A percentile compares a stretch with the other conserved stretches of the same genome.
phyloP scores from a whole-genome alignment of 2,329 filamentous ascomycete genomes.

The Grosmannia penicillata region DNA sequence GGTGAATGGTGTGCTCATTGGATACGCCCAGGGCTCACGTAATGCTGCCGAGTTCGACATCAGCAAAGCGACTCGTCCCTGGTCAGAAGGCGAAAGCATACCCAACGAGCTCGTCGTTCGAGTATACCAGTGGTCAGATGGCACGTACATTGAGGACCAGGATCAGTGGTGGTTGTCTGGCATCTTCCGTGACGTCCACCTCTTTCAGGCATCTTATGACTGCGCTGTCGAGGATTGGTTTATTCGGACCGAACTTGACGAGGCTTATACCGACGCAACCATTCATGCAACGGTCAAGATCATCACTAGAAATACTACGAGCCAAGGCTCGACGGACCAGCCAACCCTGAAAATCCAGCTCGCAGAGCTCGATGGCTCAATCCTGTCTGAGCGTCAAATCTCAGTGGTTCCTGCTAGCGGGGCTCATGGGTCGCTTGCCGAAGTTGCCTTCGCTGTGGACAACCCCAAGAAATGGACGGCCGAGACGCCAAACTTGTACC shows the following conservation, averaged over 20 bases:
- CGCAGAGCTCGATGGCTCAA: constrained; percentile 21
- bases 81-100: too few species aligned
- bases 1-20: constrained; percentile 48
- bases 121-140: constrained; percentile 60
- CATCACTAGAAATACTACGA: too few species aligned
- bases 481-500: constrained; percentile 48
- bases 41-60: constrained; percentile 60
- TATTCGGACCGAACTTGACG: constrained; percentile 37
- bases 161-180: constrained; percentile 56
- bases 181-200: constrained; percentile 52
- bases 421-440: background rate
- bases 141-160: constrained; percentile 55
- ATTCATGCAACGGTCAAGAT: constrained; percentile 34
- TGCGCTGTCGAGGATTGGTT: constrained; percentile 42
- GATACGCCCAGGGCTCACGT: constrained; percentile 53
- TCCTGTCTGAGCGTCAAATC: too few species aligned
- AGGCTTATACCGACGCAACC: constrained; percentile 31
- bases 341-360: constrained; percentile 21
- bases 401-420: too few species aligned
- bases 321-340: too few species aligned
- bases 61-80: constrained; percentile 25
- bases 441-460: constrained; percentile 18
- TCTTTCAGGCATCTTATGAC: constrained; percentile 39
- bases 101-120: constrained; percentile 43
- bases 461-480: constrained; percentile 55